Evolutionary conservation across 2,329 filamentous ascomycete species (phyloP), one percentile per base, ranked within the genome.

Genomic region (Xylaria digitata): DNA sequence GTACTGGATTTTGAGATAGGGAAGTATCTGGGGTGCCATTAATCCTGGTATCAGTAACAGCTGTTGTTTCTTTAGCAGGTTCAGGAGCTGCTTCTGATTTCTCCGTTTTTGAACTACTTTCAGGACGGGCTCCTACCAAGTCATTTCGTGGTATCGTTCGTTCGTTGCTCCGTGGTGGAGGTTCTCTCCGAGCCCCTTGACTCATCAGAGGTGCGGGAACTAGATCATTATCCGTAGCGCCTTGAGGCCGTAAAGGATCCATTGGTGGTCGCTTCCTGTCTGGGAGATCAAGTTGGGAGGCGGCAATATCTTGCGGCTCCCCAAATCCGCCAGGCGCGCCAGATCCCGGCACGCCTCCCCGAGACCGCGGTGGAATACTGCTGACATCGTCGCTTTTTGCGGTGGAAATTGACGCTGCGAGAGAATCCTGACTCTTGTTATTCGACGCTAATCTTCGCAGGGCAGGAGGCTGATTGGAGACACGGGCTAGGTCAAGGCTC

Each of bases 231-330:
- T 89, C 83, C 15, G 75, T 75, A 46, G 75, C 69, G 53, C 78
- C 83, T 56, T 83, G 81, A 7, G 86, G 85, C 37, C 86, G 81
- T 6, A 85, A 78, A 7, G 86, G 84, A 66, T 90, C 86, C 87
- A 92, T 90, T 0, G 89, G 88, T 1, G 90, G 90, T 55, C 90
- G 81, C 75, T 85, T 89, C 68, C 90, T 83, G 71, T 91, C 89
- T 0, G 90, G 90, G 1, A 87, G 83, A 40, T 82, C 82, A 23
- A 85, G 80, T 42, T 84, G 83, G 7, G 77, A 73, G 17, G 66
- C 75, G 70, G 26, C 63, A 46, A 49, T 21, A 50, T 73, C 70
- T 37, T 75, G 75, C n/a, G 74, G 64, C 23, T 82, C 80, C 8
- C 74, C 81, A 66, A 82, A 79, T 63, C 81, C 77, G 6, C 79